A percentile compares a stretch with the other conserved stretches of the same genome.
Conservation (phyloP, 306 rosid species). For the Mucuna pruriens region DNA sequence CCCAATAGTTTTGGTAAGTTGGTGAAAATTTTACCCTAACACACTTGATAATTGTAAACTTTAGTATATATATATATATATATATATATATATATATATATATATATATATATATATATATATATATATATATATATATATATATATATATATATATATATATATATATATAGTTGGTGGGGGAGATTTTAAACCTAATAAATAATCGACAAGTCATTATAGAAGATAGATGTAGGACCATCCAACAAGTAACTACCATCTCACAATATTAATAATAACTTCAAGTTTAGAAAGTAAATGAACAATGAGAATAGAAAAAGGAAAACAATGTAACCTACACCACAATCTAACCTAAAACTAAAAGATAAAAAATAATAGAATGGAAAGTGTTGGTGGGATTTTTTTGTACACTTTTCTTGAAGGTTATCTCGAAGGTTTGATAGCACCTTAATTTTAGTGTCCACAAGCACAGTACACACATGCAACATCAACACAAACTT, state of each 20-base stretch:
- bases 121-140: no score
- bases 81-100: no score
- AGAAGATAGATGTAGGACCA: constrained; percentile 38
- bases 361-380: neutral
- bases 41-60: constrained; percentile 5
- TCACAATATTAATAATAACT: constrained; percentile 37
- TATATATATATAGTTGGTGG: no score
- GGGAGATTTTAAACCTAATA: neutral
- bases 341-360: neutral
- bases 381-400: constrained; percentile 26
- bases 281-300: constrained; percentile 24
- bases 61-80: no score
- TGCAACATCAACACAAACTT: constrained; percentile 8
- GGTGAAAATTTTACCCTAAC: neutral
- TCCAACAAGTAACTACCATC: constrained; percentile 32
- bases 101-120: no score
- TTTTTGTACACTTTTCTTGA: constrained; percentile 6
- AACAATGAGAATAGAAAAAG: neutral
- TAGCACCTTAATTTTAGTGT: neutral
- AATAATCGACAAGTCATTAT: neutral
- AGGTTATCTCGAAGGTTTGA: neutral
- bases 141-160: no score
- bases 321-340: constrained; percentile 13
- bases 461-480: constrained; percentile 24
- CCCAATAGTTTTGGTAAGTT: neutral